Percentiles rank a stretch among this genome's conserved stretches.
Conservation (phyloP, 345 rosid genomes). For the Adansonia digitata region DNA sequence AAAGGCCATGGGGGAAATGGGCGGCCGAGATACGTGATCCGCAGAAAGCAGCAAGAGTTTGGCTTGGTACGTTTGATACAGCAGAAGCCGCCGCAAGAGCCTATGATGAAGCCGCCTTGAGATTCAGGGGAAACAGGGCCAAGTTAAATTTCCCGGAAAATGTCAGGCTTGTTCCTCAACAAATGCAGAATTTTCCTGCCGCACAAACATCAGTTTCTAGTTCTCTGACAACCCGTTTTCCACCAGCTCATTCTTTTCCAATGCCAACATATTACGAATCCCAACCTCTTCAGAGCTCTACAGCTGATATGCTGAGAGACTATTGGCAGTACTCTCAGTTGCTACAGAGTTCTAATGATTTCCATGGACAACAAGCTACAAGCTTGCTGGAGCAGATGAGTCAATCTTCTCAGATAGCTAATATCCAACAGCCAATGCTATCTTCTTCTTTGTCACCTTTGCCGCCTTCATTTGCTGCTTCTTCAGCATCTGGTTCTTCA, state of each 20-base stretch:
- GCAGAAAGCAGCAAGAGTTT: constrained; percentile 70
- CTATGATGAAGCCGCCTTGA: constrained; percentile 77
- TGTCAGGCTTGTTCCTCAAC: constrained; percentile 31
- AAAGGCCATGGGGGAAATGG: constrained; percentile 93
- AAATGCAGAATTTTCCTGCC: constrained; percentile 18
- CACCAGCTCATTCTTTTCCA: not conserved
- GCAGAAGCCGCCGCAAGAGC: constrained; percentile 88
- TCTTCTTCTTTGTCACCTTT: constrained; percentile 20
- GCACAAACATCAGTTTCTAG: constrained; percentile 16
- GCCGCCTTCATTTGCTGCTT: constrained; percentile 15
- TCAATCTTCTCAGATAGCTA: constrained; percentile 30
- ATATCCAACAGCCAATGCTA: constrained; percentile 6
- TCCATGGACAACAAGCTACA: constrained; percentile 20
- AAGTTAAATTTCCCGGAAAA: constrained; percentile 80
- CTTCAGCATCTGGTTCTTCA: constrained; percentile 5
- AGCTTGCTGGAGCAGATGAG: constrained; percentile 31
- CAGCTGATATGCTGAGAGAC: constrained; percentile 25
- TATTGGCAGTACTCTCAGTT: constrained; percentile 46
- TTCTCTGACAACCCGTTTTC: constrained; percentile 9
- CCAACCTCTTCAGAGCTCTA: constrained; percentile 12
- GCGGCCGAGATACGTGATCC: constrained; percentile 93
- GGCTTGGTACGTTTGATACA: constrained; percentile 87
- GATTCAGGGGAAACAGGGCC: constrained; percentile 81
- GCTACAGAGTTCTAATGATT: constrained; percentile 35
- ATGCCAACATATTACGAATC: constrained; percentile 19